A percentile compares a stretch with the other conserved stretches of the same genome.
phyloP scores from a whole-genome alignment of 2,329 filamentous ascomycete genomes.

The Claviceps africana region DNA sequence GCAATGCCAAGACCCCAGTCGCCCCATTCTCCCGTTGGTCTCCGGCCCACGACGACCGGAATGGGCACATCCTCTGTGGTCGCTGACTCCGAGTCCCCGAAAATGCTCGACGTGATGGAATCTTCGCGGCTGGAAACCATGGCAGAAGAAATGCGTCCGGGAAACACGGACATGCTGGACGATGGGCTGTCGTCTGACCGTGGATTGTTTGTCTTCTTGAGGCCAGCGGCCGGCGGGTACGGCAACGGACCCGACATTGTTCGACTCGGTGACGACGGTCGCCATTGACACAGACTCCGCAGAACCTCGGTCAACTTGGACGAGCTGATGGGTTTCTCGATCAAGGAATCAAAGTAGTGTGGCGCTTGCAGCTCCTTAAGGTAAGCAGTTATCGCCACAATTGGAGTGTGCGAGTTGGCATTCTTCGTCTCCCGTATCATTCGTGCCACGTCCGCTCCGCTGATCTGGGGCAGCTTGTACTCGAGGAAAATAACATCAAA shows the following conservation, averaged over 20 bases:
- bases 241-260: constrained; percentile 32
- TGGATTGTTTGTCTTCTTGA: constrained; percentile 50
- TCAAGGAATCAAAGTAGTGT: constrained; percentile 88
- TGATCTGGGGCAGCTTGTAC: constrained; percentile 88
- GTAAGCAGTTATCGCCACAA: constrained; percentile 93
- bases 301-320: constrained; percentile 83
- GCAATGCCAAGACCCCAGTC: constrained; percentile 68
- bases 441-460: constrained; percentile 83
- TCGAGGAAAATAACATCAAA: constrained; percentile 99
- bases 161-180: constrained; percentile 59
- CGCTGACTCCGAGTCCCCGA: constrained; percentile 71
- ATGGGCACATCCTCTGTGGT: constrained; percentile 57
- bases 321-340: constrained; percentile 92
- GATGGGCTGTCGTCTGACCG: constrained; percentile 71
- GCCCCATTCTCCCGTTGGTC: constrained; percentile 64
- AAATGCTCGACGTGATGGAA: constrained; percentile 76
- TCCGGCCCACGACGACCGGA: constrained; percentile 60
- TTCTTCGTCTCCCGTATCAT: constrained; percentile 98
- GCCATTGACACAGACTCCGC: constrained; percentile 84
- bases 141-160: constrained; percentile 55
- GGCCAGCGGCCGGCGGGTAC: constrained; percentile 46
- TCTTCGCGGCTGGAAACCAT: constrained; percentile 76
- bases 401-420: constrained; percentile 83
- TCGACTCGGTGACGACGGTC: constrained; percentile 47
- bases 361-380: constrained; percentile 92